Evolutionary conservation across 2,329 filamentous ascomycete species (phyloP).

Genomic region (Chrysoporthe puriensis): DNA sequence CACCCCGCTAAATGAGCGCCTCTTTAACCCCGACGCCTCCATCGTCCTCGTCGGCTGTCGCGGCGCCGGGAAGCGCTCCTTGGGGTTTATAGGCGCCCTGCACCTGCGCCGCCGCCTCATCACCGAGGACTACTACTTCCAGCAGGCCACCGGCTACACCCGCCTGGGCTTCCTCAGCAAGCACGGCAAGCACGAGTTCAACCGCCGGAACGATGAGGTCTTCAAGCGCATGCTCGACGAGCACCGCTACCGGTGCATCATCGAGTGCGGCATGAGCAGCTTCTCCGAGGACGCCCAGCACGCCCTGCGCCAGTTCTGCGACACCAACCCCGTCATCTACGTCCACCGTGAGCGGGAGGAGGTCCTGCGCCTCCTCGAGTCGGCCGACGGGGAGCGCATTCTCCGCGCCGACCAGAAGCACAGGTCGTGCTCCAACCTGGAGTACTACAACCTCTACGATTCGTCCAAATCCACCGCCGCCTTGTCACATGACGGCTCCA

Average conservation of each 20-base stretch:
- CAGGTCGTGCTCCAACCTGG: constrained; percentile 68
- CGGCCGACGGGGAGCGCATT: constrained; percentile 58
- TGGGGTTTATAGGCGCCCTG: constrained; percentile 73
- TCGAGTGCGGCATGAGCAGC: constrained; percentile 69
- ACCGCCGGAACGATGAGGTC: constrained; percentile 62
- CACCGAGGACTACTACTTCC: constrained; percentile 70
- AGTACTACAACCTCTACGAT: constrained; percentile 71
- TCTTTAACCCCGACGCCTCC: constrained; percentile 64
- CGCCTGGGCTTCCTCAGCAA: constrained; percentile 63
- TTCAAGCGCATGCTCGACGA: constrained; percentile 63
- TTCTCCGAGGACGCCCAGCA: constrained; percentile 63
- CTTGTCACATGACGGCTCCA: constrained; percentile 31
- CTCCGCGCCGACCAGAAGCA: constrained; percentile 60
- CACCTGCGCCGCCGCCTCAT: constrained; percentile 68
- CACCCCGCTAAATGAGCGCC: constrained; percentile 42
- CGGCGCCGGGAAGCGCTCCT: constrained; percentile 72
- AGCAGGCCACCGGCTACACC: constrained; percentile 64
- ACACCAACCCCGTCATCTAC: constrained; percentile 71
- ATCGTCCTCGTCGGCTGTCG: constrained; percentile 73
- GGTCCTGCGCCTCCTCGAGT: constrained; percentile 61
- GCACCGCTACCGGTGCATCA: constrained; percentile 65
- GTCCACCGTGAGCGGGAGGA: constrained; percentile 67
- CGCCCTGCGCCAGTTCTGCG: constrained; percentile 61
- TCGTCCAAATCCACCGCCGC: constrained; percentile 40
- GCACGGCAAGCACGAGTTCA: constrained; percentile 65